phyloP scores from a whole-genome alignment of 2,329 filamentous ascomycete genomes.

The Venturia effusa region DNA sequence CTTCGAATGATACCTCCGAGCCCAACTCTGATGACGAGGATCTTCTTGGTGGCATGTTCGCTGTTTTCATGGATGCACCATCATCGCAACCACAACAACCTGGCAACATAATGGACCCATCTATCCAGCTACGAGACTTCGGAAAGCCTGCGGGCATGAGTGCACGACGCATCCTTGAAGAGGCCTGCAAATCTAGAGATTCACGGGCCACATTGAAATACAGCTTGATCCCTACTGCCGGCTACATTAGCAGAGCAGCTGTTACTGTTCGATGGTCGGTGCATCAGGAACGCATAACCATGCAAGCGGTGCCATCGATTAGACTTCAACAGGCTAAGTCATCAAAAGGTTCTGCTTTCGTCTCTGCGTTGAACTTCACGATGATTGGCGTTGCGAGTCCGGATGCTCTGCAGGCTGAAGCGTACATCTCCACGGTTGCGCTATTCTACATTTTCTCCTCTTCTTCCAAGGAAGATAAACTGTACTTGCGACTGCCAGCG shows the following conservation, averaged over 20 bases:
- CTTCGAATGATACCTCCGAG: background rate
- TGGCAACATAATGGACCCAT: constrained; percentile 30
- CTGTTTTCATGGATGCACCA: constrained; percentile 30
- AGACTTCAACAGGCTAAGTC: constrained; percentile 5
- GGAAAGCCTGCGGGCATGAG: constrained; percentile 69
- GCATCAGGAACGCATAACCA: constrained; percentile 6
- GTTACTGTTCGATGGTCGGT: constrained; percentile 73
- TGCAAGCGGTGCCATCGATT: constrained; percentile 2
- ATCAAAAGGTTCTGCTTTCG: constrained; percentile 16
- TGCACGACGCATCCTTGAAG: constrained; percentile 68
- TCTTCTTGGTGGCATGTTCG: constrained; percentile 12
- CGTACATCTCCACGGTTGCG: constrained; percentile 69
- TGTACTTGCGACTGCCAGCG: constrained; percentile 64
- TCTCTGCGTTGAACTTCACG: constrained; percentile 46
- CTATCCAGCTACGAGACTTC: constrained; percentile 66
- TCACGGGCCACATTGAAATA: constrained; percentile 56
- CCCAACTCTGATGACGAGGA: constrained; percentile 6
- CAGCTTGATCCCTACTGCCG: constrained; percentile 57
- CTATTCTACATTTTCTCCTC: constrained; percentile 71
- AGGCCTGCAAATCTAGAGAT: constrained; percentile 78
- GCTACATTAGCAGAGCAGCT: constrained; percentile 66
- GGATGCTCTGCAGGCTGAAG: constrained; percentile 71
- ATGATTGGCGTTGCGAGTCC: constrained; percentile 68
- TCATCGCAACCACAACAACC: constrained; percentile 7
- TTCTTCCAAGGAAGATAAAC: constrained; percentile 77